phyloP scores from a whole-genome alignment of 306 rosid genomes.

The Echinosophora koreensis region DNA sequence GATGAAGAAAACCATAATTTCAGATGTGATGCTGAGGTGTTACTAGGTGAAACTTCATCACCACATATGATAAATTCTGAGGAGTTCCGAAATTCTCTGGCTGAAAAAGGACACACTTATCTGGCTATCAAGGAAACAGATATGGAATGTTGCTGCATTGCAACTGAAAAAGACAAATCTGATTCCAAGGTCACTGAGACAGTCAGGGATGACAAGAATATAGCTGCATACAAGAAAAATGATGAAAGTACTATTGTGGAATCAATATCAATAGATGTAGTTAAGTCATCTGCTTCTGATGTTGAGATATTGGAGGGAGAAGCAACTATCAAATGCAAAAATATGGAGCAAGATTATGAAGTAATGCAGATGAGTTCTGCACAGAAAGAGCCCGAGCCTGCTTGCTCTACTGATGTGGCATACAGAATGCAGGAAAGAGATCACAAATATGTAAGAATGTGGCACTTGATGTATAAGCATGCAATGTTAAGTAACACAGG shows the following conservation, averaged over 20 bases:
- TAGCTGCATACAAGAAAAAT: slow-evolving; percentile 10
- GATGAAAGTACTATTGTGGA: slow-evolving; percentile 43
- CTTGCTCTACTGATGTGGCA: slow-evolving; percentile 37
- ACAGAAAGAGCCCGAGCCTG: slow-evolving; percentile 41
- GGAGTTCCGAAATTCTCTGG: slow-evolving; percentile 16
- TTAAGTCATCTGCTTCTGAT: slow-evolving; percentile 41
- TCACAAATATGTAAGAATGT: slow-evolving; percentile 68
- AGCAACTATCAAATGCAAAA: slow-evolving; percentile 29
- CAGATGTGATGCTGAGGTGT: slow-evolving; percentile 30
- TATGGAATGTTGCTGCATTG: slow-evolving; percentile 24
- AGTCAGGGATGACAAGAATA: slow-evolving; percentile 6
- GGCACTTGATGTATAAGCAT: slow-evolving; percentile 87
- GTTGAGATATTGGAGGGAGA: slow-evolving; percentile 45
- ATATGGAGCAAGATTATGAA: slow-evolving; percentile 40
- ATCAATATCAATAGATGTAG: slow-evolving; percentile 36
- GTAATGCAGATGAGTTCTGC: slow-evolving; percentile 38
- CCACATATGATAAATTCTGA: slow-evolving; percentile 41
- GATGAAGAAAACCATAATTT: neutral
- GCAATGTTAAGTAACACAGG: slow-evolving; percentile 56
- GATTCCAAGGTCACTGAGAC: slow-evolving; percentile 23
- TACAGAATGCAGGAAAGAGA: slow-evolving; percentile 52
- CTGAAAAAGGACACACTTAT: slow-evolving; percentile 12
- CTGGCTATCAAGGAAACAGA: slow-evolving; percentile 13
- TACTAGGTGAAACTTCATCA: slow-evolving; percentile 44
- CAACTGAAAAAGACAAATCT: neutral